Evolutionary conservation across 305 asterid genomes (phyloP), one percentile per base, ranked within the genome.

Genomic region (Fraxinus platypoda): DNA sequence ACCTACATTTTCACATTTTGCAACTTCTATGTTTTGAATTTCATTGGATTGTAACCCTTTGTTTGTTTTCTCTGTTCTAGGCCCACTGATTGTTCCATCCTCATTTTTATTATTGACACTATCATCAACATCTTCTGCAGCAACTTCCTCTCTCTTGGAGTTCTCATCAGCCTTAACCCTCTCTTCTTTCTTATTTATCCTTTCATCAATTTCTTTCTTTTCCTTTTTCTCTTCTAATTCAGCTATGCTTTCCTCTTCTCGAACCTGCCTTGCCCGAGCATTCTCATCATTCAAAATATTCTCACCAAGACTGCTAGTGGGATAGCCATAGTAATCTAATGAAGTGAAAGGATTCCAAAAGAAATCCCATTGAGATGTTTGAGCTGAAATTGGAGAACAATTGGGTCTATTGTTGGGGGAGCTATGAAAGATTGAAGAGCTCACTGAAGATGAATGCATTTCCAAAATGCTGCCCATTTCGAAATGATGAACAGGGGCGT

Each of bases 291-390:
- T 94, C 71, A 90, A 74, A 85, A 84, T 86, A 25, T 84, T 79
- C n/a, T 77, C 94, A 73, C 91, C 95, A 64, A 87, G 81, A 70
- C 88, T 85, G 86, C 80, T 90, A 12, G 75, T 80, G 80, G 94
- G 90, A 87, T 92, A 94, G 19, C 96, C 93, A 80, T 92, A 94
- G 82, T 91, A 93, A 85, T 95, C 99, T 46, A 95, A 76, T 17
- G 98, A 94, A 52, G 97, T 90, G 83, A 95, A 95, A 23, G 99
- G 99, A 82, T 95, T 91, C 99, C 98, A 95, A 66, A 95, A 95
- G 90, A 90, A 95, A 90, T 95, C 99, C 99, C 99, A 95, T 78
- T 91, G 99, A 49, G 99, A 91, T 0, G 90, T 83, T 74, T 90
- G 97, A 78, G 97, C 95, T 0, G 97, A 91, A 81, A 93, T 93